Evolutionary conservation across 495 filamentous ascomycete genomes (phyloP), one percentile per base, ranked within the genome.

Genomic region (Annulohypoxylon nitens): DNA sequence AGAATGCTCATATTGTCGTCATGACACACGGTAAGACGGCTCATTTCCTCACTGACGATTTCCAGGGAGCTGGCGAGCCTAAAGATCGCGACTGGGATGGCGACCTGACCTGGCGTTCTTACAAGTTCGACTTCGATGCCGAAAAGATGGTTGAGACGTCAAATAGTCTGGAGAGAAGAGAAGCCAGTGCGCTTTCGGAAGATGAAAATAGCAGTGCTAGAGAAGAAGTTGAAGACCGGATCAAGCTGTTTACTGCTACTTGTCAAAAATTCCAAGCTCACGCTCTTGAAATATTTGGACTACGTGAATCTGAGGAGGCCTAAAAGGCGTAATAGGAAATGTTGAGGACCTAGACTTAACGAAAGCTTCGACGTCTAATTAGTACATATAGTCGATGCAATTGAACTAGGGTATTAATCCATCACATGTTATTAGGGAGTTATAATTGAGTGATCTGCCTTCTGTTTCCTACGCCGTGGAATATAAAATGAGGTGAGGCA

Each of bases 21-120:
- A 54, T 54, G 50, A 54, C 25, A 0, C 50, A 54, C 25, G 25
- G 12, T 8, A 10, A 33, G 25, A 54, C 50, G 7, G 50, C 50
- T 11, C 50, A 54, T 26, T n/a, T 54, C 3, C 25, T 54, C 5
- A n/a, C 50, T 16, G 50, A 54, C 8, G 50, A 54, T 25, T 54
- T 54, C 14, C 23, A 54, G 10, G 50, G 50, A 14, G 25, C 30
- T 8, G 50, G 30, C 4, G 0, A 25, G 5, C 50, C 23, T 4
- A 33, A 30, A 2, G 3, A 25, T 3, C 9, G 4, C 12, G 20
- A 54, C 7, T 54, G 50, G 50, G 50, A 33, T 34, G 50, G 25
- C 12, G 25, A 54, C 12, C 9, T 54, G 50, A 54, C 12, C 50
- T 54, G 25, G 23, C 50, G 50, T 14, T 54, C 50, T n/a, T 54